Evolutionary conservation across 495 filamentous ascomycete species (phyloP).

Genomic region (Acidiella bohemica): DNA sequence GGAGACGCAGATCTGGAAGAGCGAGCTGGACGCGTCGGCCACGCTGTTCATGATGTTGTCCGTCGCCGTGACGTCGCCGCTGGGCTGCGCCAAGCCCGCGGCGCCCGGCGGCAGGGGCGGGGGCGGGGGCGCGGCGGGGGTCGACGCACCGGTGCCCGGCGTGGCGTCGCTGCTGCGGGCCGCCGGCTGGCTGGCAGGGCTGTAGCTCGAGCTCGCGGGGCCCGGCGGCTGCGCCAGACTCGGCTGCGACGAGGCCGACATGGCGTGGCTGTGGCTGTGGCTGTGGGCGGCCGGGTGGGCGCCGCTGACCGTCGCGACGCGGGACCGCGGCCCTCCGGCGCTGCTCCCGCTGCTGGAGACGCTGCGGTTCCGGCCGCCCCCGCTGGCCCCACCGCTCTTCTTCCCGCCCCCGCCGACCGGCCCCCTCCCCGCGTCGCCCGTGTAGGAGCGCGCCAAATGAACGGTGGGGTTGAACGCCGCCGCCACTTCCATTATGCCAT

Average conservation of each 20-base stretch:
- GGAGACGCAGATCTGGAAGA: constrained; percentile 88
- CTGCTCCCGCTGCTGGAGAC: not conserved
- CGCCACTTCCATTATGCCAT: not conserved
- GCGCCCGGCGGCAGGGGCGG: constrained; percentile 13
- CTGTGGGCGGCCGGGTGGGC: not conserved
- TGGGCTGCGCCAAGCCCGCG: not conserved
- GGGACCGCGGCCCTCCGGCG: not conserved
- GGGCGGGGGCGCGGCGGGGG: constrained; percentile 28
- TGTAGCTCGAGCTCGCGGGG: constrained; percentile 25
- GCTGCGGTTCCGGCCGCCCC: too few relatives aligned
- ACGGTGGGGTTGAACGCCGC: not conserved
- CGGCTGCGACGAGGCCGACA: not conserved
- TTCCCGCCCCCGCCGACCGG: too few relatives aligned
- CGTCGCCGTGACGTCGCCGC: constrained; percentile 52
- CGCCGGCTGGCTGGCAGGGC: constrained; percentile 24
- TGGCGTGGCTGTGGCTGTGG: not conserved
- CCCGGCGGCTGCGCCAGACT: constrained; percentile 8
- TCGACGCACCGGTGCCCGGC: constrained; percentile 25
- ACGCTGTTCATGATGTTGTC: constrained; percentile 90
- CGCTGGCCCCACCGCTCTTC: too few relatives aligned
- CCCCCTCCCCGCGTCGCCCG: not conserved
- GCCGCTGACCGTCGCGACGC: not conserved
- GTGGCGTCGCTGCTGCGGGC: constrained; percentile 29
- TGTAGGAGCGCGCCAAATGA: not conserved
- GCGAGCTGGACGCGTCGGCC: constrained; percentile 72